Evolutionary conservation across 768 basidiomycete species (phyloP), one percentile per base, ranked within the genome.

Genomic region (Russula dissimulans): DNA sequence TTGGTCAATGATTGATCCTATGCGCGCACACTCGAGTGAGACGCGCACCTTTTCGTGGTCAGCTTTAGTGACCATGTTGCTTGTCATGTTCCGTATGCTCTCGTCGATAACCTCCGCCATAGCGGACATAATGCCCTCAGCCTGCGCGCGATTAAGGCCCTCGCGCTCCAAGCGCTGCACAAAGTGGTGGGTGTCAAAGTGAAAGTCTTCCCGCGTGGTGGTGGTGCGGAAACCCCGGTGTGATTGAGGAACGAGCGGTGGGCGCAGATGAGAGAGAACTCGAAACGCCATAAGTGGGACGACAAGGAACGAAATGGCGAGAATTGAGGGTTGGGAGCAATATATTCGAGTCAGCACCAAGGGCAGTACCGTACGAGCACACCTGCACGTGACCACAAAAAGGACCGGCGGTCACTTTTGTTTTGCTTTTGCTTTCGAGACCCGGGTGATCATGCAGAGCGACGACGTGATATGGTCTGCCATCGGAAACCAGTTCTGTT

Each of bases 381-480:
- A 14, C 31, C 10, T 1, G 17, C 60, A 61, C 60, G 60, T 61
- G 60, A 61, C 36, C 43, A 2, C 12, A 38, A 44, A 54, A 43
- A 15, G 31, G 9, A 32, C 15, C 39, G 3, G 32, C 18, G n/a
- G n/a, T 42, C 3, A 5, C 1, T 17, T 34, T 31, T 17, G 45
- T 1, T 26, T 26, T 26, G 5, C 4, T 14, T 34, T 26, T 17
- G 26, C 17, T 31, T 4, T n/a, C 48, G n/a, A 32, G 7, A 9
- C n/a, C 32, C 8, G 32, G 17, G 15, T 46, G 51, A 69, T 52
- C 59, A 91, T 91, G 88, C 89, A 91, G 72, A 88, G 86, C 74
- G 95, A 99, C 89, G 95, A 98, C 75, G 89, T 97, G 65, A 97
- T 99, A 65, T 99, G 95, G 95, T 90, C 86, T 18, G 90, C 94